phyloP scores from a whole-genome alignment of 257 asterid genomes.

The Galeopsis tetrahit region DNA sequence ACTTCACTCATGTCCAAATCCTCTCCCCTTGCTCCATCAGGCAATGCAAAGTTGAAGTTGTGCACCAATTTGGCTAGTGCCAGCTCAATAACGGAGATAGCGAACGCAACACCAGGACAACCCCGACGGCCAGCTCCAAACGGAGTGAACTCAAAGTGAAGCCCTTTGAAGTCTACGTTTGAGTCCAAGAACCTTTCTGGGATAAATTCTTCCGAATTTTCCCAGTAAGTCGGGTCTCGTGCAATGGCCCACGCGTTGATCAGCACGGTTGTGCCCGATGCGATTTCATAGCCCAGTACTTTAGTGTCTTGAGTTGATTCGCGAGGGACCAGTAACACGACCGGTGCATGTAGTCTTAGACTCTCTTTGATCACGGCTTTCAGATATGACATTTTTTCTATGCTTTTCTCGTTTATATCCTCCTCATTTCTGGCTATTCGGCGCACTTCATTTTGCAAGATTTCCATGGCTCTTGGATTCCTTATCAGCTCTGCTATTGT shows the following conservation, averaged over 20 bases:
- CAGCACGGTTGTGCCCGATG: conserved; percentile 41
- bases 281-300: conserved; percentile 46
- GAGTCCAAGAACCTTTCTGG: conserved; percentile 54
- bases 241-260: conserved; percentile 53
- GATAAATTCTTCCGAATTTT: conserved; percentile 47
- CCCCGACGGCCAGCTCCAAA: conserved; percentile 64
- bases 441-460: conserved; percentile 44
- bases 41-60: conserved; percentile 42
- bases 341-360: conserved; percentile 46
- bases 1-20: conserved; percentile 54
- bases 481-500: conserved; percentile 49
- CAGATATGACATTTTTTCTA: conserved; percentile 49
- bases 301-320: conserved; percentile 43
- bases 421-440: conserved; percentile 21
- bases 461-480: conserved; percentile 38
- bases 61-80: conserved; percentile 47
- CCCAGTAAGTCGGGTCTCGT: conserved; percentile 52
- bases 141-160: conserved; percentile 49
- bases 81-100: conserved; percentile 35
- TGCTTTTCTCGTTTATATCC: conserved; percentile 40
- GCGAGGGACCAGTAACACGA: conserved; percentile 43
- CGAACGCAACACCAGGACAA: conserved; percentile 54
- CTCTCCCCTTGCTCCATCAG: conserved; percentile 32
- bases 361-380: conserved; percentile 54
- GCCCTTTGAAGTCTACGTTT: conserved; percentile 42